Base-by-base conservation (phyloP, 2,329 filamentous ascomycete species). In the Cytospora paraplurivora region DNA sequence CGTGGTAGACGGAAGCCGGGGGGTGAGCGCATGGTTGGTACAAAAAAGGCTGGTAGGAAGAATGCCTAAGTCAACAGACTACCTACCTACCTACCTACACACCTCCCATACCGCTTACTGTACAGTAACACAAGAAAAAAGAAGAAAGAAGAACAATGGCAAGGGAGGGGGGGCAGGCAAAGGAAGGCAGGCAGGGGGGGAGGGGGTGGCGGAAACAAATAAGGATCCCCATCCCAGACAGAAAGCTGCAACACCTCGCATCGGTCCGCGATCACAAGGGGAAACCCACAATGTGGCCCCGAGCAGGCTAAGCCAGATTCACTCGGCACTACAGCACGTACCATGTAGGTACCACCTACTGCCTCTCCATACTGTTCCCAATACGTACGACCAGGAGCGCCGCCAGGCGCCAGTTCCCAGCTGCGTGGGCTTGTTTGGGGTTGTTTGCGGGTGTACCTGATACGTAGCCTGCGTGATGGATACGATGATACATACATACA, bases 241-340 rank as follows among this genome's bases (percentile, higher is more conserved):
- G 27, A 27, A 35, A 37, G 59, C 53, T 62, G 59, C 59, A 62
- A 44, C 44, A 41, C 53, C 53, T 62, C 59, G 59, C 59, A 58
- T 62, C 59, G 59, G 59, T 62, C 59, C 59, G 59, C 59, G 54
- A 55, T 61, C 58, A 61, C 58, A 61, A 55, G 58, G 55, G 38
- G 41, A 57, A 62, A 57, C 38, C 53, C 59, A 61, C 51, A 61
- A 61, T 61, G 53, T 47, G 52, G 59, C 53, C 53, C 53, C 15
- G 38, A 53, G 32, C 53, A 35, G 27, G 27, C 27, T 27, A 27
- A 27, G 27, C 27, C 4, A 27, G 27, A 27, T 27, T 27, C 27
- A 27, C 27, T n/a, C 27, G 4, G 4, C 27, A 52, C 35, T 38
- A 50, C 27, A 27, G 27, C 4, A 27, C 4, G 27, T 27, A 27